Evolutionary conservation across 495 filamentous ascomycete species (phyloP).

Genomic region (Arthonia radiata): DNA sequence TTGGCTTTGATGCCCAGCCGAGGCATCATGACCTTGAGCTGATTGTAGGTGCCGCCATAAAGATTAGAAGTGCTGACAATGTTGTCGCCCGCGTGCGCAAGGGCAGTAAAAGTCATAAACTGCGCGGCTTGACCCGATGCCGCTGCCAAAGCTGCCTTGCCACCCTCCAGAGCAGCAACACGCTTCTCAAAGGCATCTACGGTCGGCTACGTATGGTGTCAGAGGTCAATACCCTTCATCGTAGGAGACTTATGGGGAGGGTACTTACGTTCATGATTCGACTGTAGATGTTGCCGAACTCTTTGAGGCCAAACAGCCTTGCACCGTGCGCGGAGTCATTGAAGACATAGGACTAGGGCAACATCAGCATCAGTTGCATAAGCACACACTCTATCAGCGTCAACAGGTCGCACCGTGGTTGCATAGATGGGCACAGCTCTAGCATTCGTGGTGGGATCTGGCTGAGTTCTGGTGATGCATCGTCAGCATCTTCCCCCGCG

Average conservation of each 20-base stretch:
- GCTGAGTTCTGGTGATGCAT: constrained; percentile 35
- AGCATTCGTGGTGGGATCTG: constrained; percentile 67
- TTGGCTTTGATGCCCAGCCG: constrained; percentile 74
- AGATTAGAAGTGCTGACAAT: constrained; percentile 82
- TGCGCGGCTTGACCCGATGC: constrained; percentile 85
- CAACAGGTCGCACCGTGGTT: constrained; percentile 32
- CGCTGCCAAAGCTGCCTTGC: constrained; percentile 70
- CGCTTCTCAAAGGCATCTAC: constrained; percentile 97
- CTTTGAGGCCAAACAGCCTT: constrained; percentile 87
- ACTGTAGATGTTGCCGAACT: constrained; percentile 96
- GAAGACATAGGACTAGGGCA: constrained; percentile 57
- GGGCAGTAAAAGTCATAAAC: constrained; percentile 72
- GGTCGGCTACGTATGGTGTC: constrained; percentile 37
- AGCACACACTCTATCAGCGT: not conserved
- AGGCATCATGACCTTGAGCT: constrained; percentile 80
- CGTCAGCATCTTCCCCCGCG: constrained; percentile 1
- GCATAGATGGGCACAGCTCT: constrained; percentile 94
- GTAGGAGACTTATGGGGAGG: not conserved
- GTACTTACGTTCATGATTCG: constrained; percentile 69
- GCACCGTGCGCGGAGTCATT: constrained; percentile 95
- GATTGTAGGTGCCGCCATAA: constrained; percentile 96
- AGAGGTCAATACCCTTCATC: constrained; percentile 1
- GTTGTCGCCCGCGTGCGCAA: constrained; percentile 75
- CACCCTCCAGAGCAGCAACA: constrained; percentile 85
- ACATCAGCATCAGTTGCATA: constrained; percentile 1